These are phyloP conservation scores for Russula lepida DNA, from an alignment of 768 basidiomycete species.

Conservation along the genomic window DNA sequence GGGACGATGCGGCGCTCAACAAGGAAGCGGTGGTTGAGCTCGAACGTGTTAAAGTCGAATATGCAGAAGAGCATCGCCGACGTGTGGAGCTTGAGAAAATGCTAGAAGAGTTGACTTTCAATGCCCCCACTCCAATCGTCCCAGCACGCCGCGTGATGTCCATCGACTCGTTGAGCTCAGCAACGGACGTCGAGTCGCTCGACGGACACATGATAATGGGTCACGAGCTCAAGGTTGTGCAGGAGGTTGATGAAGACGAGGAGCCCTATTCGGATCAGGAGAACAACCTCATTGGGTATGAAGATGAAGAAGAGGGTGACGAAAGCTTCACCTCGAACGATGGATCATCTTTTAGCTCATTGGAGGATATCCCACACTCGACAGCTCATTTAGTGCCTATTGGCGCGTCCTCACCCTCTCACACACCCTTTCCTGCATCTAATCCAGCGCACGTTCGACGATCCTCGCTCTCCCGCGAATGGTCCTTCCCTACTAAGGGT, in stretches of 20 bases:
- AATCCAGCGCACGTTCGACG: slow-evolving; percentile 27
- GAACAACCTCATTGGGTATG: slow-evolving; percentile 54
- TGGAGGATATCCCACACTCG: slow-evolving; percentile 26
- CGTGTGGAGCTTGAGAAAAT: slow-evolving; percentile 46
- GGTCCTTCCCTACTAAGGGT: slow-evolving; percentile 45
- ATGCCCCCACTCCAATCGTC: slow-evolving; percentile 39
- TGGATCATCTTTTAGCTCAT: slow-evolving; percentile 25
- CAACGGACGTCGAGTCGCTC: slow-evolving; percentile 59
- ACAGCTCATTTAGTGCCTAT: slow-evolving; percentile 28
- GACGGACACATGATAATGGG: slow-evolving; percentile 34
- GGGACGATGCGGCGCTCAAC: slow-evolving; percentile 23
- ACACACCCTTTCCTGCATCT: slow-evolving; percentile 23
- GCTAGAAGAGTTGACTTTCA: slow-evolving; percentile 37
- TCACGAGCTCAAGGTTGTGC: slow-evolving; percentile 41
- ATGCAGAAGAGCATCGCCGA: slow-evolving; percentile 35
- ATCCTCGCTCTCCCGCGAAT: slow-evolving; percentile 52
- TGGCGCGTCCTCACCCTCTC: slow-evolving; percentile 27
- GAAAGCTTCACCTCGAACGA: slow-evolving; percentile 38
- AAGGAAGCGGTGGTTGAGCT: slow-evolving; percentile 21
- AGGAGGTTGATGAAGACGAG: slow-evolving; percentile 43
- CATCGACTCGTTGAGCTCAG: slow-evolving; percentile 55
- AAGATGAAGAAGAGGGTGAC: slow-evolving; percentile 66
- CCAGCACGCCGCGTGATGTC: slow-evolving; percentile 49
- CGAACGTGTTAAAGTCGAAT: slow-evolving; percentile 25
- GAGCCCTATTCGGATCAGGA: slow-evolving; percentile 40